A percentile compares a stretch with the other conserved stretches of the same genome.
Evolutionary conservation across 1,284 basidiomycete species (phyloP).

Genomic region (Filobasidium uniguttulatum): DNA sequence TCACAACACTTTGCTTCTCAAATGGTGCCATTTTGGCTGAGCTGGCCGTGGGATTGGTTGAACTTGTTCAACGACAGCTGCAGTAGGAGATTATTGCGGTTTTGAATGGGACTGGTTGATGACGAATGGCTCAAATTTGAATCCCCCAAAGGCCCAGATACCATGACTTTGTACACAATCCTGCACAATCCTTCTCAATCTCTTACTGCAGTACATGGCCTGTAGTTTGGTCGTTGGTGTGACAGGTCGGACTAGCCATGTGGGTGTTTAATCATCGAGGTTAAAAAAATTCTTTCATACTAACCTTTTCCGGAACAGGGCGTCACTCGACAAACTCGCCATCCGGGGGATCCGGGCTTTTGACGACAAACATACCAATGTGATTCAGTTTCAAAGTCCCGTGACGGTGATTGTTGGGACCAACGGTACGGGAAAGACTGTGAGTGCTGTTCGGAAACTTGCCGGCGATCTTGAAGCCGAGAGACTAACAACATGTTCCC

Average conservation of each 20-base stretch:
- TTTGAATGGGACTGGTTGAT: no score
- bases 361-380: constrained; percentile 82
- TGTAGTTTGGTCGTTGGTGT: no score
- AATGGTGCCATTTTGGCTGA: constrained; percentile 19
- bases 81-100: no score
- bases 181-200: no score
- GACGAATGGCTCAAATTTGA: no score
- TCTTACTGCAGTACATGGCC: no score
- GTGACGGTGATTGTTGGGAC: constrained; percentile 98
- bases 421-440: constrained; percentile 96
- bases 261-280: background rate
- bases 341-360: constrained; percentile 62
- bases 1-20: constrained; percentile 11
- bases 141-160: no score
- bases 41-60: background rate
- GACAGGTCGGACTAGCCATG: no score
- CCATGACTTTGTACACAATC: no score
- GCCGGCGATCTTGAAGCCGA: background rate
- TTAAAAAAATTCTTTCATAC: background rate
- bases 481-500: background rate
- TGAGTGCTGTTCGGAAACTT: constrained; percentile 21
- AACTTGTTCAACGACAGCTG: background rate
- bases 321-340: constrained; percentile 73
- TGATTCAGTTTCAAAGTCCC: constrained; percentile 95
- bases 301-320: constrained; percentile 59